These are phyloP conservation scores for Trichoderma reesei DNA, from an alignment of 495 filamentous ascomycete genomes.

Conservation along the genomic window DNA sequence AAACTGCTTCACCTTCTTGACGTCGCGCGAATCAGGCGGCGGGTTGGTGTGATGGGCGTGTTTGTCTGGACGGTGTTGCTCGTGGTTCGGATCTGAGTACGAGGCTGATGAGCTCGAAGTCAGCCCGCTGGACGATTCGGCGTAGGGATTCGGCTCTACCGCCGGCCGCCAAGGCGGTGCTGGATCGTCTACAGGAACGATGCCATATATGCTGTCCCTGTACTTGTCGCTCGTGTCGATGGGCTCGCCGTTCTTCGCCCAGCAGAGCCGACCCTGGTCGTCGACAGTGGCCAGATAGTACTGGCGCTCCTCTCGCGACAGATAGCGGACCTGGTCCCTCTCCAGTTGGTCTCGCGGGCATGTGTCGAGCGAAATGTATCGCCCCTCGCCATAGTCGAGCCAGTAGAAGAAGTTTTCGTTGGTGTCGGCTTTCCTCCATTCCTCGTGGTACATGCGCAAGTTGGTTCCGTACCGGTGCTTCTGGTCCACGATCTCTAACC, in stretches of 20 bases:
- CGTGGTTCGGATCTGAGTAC: slow-evolving; percentile 9
- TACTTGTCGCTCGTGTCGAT: slow-evolving; percentile 69
- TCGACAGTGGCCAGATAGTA: slow-evolving; percentile 67
- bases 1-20: slow-evolving; percentile 57
- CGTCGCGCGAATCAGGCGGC: slow-evolving; percentile 33
- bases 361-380: slow-evolving; percentile 42
- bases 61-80: slow-evolving; percentile 40
- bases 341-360: slow-evolving; percentile 59
- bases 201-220: slow-evolving; percentile 69
- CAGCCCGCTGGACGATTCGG: slow-evolving; percentile 9
- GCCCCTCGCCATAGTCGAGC: slow-evolving; percentile 78
- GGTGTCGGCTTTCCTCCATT: slow-evolving; percentile 69
- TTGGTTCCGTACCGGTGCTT: slow-evolving; percentile 87
- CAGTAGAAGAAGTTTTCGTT: slow-evolving; percentile 92
- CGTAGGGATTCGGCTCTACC: slow-evolving; percentile 13
- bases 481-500: slow-evolving; percentile 84
- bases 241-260: slow-evolving; percentile 67
- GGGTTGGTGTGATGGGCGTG: slow-evolving; percentile 17
- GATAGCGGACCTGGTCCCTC: slow-evolving; percentile 60
- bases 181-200: slow-evolving; percentile 56
- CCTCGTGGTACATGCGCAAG: slow-evolving; percentile 69
- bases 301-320: slow-evolving; percentile 60
- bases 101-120: slow-evolving; percentile 9
- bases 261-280: slow-evolving; percentile 54
- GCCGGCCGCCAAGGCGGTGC: slow-evolving; percentile 38